Evolutionary conservation across 139 green algal genomes (phyloP), one percentile per base, ranked within the genome.

Genomic region (Micractinium sp.): DNA sequence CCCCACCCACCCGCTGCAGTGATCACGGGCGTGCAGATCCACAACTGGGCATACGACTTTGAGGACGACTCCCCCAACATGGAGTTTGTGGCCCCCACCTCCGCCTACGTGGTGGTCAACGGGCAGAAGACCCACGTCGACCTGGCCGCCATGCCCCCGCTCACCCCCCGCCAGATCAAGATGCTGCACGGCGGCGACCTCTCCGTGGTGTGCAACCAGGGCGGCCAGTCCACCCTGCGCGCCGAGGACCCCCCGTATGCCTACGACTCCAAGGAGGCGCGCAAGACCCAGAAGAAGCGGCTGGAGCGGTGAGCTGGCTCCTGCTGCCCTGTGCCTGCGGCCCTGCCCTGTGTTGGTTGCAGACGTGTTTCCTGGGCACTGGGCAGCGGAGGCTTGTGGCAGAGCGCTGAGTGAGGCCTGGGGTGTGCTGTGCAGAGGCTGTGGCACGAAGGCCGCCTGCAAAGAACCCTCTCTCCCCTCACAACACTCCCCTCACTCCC

Each of bases 1-100:
- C 53, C 53, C 56, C 2, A 23, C 78, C 22, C 36, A 1, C 39
- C 78, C 36, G 39, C 78, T 67, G 82, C 82, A 87, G 92, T 97
- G 27, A 93, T 98, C 29, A 93, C 96, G 16, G 96, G 96, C 81
- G 92, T 98, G 36, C 96, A 99, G 91, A 96, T 99, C 91, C 97
- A 99, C 92, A 95, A 95, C 91, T 97, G 94, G 94, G 90, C 90
- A 66, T 81, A 85, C 18, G 81, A 95, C 47, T 93, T 95, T 79
- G 88, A 91, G 77, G 80, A 91, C 61, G 90, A 93, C n/a, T 81
- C 86, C 27, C 92, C 94, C 67, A 94, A 93, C 90, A 90, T 98
- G 61, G 96, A 98, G 94, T 97, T 96, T 87, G 93, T 97, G 18
- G 88, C 89, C 27, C 90, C 92, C 41, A 84, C 80, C 91, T 93